phyloP scores from a whole-genome alignment of 2,329 filamentous ascomycete genomes.

The Tolypocladium tundrense region DNA sequence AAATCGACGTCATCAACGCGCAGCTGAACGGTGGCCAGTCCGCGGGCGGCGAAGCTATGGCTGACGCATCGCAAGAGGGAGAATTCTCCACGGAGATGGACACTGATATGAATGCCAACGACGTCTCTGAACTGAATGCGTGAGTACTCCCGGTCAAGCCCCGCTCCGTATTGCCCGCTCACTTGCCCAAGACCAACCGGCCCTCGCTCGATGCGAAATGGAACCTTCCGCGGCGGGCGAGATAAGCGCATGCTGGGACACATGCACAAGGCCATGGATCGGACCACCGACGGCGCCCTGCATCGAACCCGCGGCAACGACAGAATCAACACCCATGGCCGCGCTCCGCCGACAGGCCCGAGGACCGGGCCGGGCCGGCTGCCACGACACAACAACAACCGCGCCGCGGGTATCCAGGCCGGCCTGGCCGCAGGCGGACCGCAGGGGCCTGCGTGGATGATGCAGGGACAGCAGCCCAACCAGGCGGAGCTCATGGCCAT shows the following conservation, averaged over 20 bases:
- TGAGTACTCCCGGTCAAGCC: conserved; percentile 28
- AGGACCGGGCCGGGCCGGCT: conserved; percentile 42
- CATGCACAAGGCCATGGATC: conserved; percentile 72
- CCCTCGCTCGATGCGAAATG: conserved; percentile 87
- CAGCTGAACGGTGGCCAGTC: conserved; percentile 45
- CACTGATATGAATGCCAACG: conserved; percentile 59
- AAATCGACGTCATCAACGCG: conserved; percentile 59
- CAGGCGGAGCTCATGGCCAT: conserved; percentile 59
- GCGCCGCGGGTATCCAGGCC: conserved; percentile 37
- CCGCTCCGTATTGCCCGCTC: background rate
- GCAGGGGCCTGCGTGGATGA: conserved; percentile 34
- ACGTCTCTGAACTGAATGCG: conserved; percentile 42
- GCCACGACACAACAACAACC: conserved; percentile 26
- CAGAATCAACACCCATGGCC: conserved; percentile 68
- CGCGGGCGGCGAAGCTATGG: conserved; percentile 14
- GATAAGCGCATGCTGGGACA: conserved; percentile 81
- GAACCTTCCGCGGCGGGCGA: conserved; percentile 47
- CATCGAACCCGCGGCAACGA: conserved; percentile 72
- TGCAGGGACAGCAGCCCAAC: conserved; percentile 34
- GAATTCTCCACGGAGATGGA: conserved; percentile 42
- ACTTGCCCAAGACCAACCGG: conserved; percentile 64
- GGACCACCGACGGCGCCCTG: conserved; percentile 61
- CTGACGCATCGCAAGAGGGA: conserved; percentile 24
- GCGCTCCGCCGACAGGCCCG: conserved; percentile 63
- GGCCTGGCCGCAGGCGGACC: conserved; percentile 30